Base-by-base conservation (phyloP, 2,329 filamentous ascomycete species). In the Penicillium expansum region DNA sequence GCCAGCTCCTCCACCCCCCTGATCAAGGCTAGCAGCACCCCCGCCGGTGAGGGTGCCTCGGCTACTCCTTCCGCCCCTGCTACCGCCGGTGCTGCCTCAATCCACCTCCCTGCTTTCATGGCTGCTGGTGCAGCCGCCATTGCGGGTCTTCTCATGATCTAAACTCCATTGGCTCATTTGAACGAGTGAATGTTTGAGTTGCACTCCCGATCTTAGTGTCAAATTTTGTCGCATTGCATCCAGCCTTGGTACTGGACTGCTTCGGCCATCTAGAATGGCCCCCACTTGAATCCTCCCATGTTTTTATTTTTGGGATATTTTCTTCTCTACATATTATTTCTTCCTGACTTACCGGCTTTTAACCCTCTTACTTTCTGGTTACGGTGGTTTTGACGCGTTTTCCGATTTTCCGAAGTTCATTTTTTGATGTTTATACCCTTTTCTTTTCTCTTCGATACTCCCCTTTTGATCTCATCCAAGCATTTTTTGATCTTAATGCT, bases 111-210 rank as follows among this genome's bases (percentile, higher is more conserved):
- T 13, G 67, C 67, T 27, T 65, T 61, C 27, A 50, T 73, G 56
- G 66, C 64, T 32, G 71, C 66, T 8, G 72, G 69, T 61, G 70
- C 62, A 3, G 48, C 70, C 37, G 71, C 68, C 43, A 60, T 70
- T 41, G 69, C 67, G n/a, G 71, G 71, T 22, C 48, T 73, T 29
- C 53, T 70, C n/a, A 52, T 76, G 59, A 62, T 74, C 41, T 76
- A 71, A 64, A 48, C 35, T 10, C 14, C 18, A 41, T 41, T 29
- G 20, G 10, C 6, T 41, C 29, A n/a, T 32, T 35, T 35, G 16
- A 32, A 27, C 16, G 41, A 44, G 56, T 39, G 4, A 29, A 33
- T 43, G 24, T 35, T 11, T 27, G 39, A 51, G 48, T 18, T 32
- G n/a, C 18, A n/a, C n/a, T n/a, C 9, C 14, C 8, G 54, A 54